These are phyloP conservation scores for Kwoniella botswanensis DNA, from an alignment of 768 basidiomycete genomes.

Conservation along the genomic window DNA sequence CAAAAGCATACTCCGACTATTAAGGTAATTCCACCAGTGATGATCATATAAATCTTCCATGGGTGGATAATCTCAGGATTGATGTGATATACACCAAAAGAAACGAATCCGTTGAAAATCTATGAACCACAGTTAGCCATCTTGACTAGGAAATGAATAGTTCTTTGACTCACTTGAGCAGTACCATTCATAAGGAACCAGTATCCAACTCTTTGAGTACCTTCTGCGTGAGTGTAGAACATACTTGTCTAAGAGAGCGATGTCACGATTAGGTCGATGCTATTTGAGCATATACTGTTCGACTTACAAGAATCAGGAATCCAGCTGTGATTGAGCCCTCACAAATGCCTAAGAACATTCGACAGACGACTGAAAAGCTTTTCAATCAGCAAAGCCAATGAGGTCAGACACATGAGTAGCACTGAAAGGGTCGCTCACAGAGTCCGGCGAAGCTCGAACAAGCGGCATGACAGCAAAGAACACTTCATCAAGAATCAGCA, in stretches of 20 bases:
- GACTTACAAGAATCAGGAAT: constrained; percentile 36
- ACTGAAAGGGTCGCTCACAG: too few relatives aligned
- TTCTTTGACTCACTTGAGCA: constrained; percentile 27
- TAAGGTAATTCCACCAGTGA: constrained; percentile 37
- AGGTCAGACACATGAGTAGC: too few relatives aligned
- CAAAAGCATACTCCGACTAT: constrained; percentile 40
- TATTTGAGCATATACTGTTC: not conserved
- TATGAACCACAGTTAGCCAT: not conserved
- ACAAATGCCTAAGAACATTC: constrained; percentile 25
- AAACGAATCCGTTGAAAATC: constrained; percentile 42
- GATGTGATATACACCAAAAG: constrained; percentile 40
- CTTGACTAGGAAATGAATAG: not conserved
- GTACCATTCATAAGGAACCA: constrained; percentile 29
- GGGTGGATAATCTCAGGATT: constrained; percentile 30
- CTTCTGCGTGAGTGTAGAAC: constrained; percentile 44
- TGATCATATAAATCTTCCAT: constrained; percentile 47
- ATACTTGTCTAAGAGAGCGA: constrained; percentile 12
- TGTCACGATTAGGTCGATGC: not conserved
- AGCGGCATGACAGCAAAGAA: constrained; percentile 43
- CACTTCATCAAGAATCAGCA: constrained; percentile 1
- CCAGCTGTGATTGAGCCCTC: constrained; percentile 43
- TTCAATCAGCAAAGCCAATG: not conserved
- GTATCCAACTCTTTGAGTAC: constrained; percentile 41
- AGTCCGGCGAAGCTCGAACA: constrained; percentile 44
- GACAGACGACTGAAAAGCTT: constrained; percentile 22